A percentile compares a stretch with the other conserved stretches of the same genome.
phyloP scores from a whole-genome alignment of 2,329 filamentous ascomycete genomes.

The Stemphylium beticola region DNA sequence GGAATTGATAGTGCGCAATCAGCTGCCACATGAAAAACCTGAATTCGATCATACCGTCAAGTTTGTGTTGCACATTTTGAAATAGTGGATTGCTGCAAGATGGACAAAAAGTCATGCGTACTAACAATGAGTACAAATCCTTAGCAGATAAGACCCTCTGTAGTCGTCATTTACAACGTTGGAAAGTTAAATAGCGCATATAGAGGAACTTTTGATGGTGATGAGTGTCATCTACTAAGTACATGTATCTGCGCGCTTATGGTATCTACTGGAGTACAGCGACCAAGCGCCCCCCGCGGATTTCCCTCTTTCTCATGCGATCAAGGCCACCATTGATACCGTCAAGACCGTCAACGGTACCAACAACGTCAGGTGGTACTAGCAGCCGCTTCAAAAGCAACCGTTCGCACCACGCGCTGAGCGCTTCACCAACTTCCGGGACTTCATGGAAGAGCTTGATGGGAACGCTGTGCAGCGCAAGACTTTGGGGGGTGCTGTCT shows the following conservation, averaged over 20 bases:
- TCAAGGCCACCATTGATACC: conserved; percentile 73
- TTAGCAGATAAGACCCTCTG: too few relatives aligned
- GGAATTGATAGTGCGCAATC: too few relatives aligned
- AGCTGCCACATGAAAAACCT: too few relatives aligned
- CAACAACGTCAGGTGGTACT: conserved; percentile 68
- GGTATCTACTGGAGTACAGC: conserved; percentile 21
- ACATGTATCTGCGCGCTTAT: neutral
- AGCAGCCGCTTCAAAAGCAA: conserved; percentile 64
- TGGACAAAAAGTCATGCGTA: too few relatives aligned
- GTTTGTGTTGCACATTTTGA: too few relatives aligned
- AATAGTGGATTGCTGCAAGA: too few relatives aligned
- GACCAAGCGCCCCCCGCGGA: conserved; percentile 72
- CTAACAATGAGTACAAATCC: too few relatives aligned
- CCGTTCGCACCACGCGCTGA: conserved; percentile 71
- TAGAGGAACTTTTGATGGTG: too few relatives aligned
- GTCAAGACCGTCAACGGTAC: conserved; percentile 66
- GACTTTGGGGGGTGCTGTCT: conserved; percentile 50
- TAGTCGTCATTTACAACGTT: too few relatives aligned
- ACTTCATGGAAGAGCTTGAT: conserved; percentile 79
- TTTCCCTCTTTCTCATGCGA: conserved; percentile 67
- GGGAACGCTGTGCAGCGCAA: conserved; percentile 69
- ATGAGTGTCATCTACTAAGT: too few relatives aligned
- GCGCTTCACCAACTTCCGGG: conserved; percentile 65
- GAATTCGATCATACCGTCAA: too few relatives aligned
- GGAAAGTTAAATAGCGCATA: too few relatives aligned